A percentile compares a stretch with the other conserved stretches of the same genome.
phyloP scores from a whole-genome alignment of 139 green algal genomes.

The Chlorella vulgaris region DNA sequence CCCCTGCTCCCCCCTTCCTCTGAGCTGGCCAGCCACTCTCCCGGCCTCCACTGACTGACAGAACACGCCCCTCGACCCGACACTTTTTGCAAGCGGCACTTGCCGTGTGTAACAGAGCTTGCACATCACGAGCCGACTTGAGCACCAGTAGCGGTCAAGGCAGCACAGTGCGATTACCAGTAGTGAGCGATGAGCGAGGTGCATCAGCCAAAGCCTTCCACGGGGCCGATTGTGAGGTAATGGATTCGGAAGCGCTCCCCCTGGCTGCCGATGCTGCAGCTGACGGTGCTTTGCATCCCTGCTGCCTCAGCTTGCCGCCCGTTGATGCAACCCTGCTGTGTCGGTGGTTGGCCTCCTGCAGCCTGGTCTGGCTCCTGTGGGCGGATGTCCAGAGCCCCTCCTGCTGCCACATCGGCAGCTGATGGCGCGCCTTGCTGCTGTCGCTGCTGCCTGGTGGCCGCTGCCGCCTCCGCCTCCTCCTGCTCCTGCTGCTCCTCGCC shows the following conservation, averaged over 20 bases:
- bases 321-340: not conserved
- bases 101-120: too few relatives aligned
- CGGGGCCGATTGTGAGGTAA: constrained; percentile 39
- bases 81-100: too few relatives aligned
- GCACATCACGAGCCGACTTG: too few relatives aligned
- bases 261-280: not conserved
- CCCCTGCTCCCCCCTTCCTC: too few relatives aligned
- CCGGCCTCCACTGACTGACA: too few relatives aligned
- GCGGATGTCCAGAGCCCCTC: too few relatives aligned
- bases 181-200: too few relatives aligned
- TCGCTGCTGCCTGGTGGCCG: not conserved
- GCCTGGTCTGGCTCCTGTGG: not conserved
- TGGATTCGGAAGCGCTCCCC: constrained; percentile 20
- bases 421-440: not conserved
- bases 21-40: too few relatives aligned
- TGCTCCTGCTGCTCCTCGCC: not conserved
- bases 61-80: too few relatives aligned
- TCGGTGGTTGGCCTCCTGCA: not conserved
- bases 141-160: too few relatives aligned
- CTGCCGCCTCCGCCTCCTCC: not conserved
- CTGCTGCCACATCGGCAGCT: too few relatives aligned
- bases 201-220: constrained; percentile 49
- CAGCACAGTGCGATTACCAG: too few relatives aligned
- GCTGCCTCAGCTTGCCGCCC: not conserved
- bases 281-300: not conserved